Percentiles rank a stretch among this genome's conserved stretches.
Evolutionary conservation across 345 rosid species (phyloP).

Genomic region (Gossypium turneri): DNA sequence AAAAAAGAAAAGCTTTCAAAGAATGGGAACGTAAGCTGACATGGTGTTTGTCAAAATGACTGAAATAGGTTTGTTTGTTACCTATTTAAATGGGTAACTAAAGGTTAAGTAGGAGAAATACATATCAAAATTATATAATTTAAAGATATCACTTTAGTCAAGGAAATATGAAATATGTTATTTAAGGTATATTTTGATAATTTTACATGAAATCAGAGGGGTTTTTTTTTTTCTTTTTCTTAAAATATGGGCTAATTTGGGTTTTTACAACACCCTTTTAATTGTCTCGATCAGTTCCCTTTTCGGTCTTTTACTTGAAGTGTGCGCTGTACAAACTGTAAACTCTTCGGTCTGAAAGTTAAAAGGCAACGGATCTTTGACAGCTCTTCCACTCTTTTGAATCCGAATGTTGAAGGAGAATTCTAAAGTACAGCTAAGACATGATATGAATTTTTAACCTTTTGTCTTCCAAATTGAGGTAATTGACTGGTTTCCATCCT

Average conservation of each 20-base stretch:
- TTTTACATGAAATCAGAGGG: too few relatives aligned
- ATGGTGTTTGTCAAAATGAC: conserved; percentile 1
- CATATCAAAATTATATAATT: too few relatives aligned
- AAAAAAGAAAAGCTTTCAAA: not conserved
- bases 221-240: not conserved
- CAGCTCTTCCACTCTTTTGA: conserved; percentile 8
- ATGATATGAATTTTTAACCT: not conserved
- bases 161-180: too few relatives aligned
- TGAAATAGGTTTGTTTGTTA: not conserved
- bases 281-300: not conserved
- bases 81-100: too few relatives aligned
- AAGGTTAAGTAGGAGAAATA: too few relatives aligned
- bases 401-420: conserved; percentile 5
- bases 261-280: not conserved
- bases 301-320: not conserved
- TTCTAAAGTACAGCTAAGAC: not conserved
- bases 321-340: not conserved
- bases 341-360: not conserved
- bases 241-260: not conserved
- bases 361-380: not conserved
- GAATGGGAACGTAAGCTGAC: not conserved
- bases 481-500: not conserved
- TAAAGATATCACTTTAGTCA: too few relatives aligned
- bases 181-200: too few relatives aligned
- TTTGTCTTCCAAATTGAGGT: conserved; percentile 2